phyloP scores from a whole-genome alignment of 106 monocot species.

The Agapanthus africanus region DNA sequence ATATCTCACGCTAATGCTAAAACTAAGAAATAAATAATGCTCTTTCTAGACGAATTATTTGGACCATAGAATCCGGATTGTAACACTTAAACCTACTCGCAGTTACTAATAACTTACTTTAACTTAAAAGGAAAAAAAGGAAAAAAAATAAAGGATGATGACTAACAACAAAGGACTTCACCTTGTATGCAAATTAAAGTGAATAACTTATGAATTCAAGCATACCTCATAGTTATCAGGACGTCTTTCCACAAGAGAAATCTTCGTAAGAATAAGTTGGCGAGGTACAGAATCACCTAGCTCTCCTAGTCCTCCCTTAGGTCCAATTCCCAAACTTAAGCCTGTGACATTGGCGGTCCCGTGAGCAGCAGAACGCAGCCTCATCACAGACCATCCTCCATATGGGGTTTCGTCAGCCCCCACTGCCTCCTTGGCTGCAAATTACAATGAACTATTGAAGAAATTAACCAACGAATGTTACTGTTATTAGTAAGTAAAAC shows the following conservation, averaged over 20 bases:
- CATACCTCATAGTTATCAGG: constrained; percentile 94
- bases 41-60: not conserved
- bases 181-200: not conserved
- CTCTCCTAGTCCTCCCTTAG: constrained; percentile 93
- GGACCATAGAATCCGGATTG: not conserved
- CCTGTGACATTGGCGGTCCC: constrained; percentile 62
- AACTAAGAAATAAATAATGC: not conserved
- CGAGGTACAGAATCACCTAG: constrained; percentile 85
- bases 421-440: constrained; percentile 94
- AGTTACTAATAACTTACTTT: no score
- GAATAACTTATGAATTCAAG: not conserved
- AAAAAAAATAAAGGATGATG: not conserved
- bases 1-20: not conserved
- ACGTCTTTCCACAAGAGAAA: constrained; percentile 88
- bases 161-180: not conserved
- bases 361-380: constrained; percentile 88
- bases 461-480: constrained; percentile 22
- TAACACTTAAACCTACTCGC: no score
- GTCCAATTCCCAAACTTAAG: constrained; percentile 78
- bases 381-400: constrained; percentile 88
- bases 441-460: constrained; percentile 28
- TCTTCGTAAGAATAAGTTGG: constrained; percentile 87
- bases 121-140: not conserved
- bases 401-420: constrained; percentile 89
- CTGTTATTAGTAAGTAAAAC: not conserved